Evolutionary conservation across 192 early-diverging fungal genomes (phyloP), one percentile per base, ranked within the genome.

Genomic region (Chytriomyces confervae): DNA sequence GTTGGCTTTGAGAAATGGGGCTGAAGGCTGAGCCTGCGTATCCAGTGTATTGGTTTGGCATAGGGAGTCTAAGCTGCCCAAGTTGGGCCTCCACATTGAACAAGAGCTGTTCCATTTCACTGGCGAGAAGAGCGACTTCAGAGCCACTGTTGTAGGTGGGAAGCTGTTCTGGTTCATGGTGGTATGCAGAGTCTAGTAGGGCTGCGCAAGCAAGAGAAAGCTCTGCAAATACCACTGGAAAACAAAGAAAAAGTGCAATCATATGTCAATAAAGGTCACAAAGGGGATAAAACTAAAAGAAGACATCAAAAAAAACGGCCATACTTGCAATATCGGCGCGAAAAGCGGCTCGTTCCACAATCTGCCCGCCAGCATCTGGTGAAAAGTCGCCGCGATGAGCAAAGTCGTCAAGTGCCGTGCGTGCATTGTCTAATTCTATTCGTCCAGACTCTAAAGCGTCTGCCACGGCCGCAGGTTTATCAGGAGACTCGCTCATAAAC

Each of bases 101-200:
- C 6, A 74, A 20, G 29, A 74, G 60, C n/a, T 74, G 60, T 5
- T 74, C 72, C 16, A 74, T 61, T 27, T 74, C 72, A 29, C 11
- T 43, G 23, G 50, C 36, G 10, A 62, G n/a, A 20, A 43, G 13
- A 16, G 24, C 45, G 24, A 74, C 72, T 7, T 20, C 11, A 9
- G 72, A 74, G 36, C 50, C 50, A n/a, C 46, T 53, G 45, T 74
- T 45, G 7, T 62, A 10, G 7, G 43, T 74, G 1, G 72, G 72
- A 47, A 74, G 45, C 8, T n/a, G n/a, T 36, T 74, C 51, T 10
- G 60, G 53, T 20, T 74, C 61, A 27, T 62, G 72, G 61, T 62
- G 45, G 36, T 20, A 45, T 53, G 46, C 45, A n/a, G 72, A 74
- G 46, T 74, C 72, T 7, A 74, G 13, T 2, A 74, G 24, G 16